A percentile compares a stretch with the other conserved stretches of the same genome.
Evolutionary conservation across 305 asterid species (phyloP).

Genomic region (Plantago lanceolata): DNA sequence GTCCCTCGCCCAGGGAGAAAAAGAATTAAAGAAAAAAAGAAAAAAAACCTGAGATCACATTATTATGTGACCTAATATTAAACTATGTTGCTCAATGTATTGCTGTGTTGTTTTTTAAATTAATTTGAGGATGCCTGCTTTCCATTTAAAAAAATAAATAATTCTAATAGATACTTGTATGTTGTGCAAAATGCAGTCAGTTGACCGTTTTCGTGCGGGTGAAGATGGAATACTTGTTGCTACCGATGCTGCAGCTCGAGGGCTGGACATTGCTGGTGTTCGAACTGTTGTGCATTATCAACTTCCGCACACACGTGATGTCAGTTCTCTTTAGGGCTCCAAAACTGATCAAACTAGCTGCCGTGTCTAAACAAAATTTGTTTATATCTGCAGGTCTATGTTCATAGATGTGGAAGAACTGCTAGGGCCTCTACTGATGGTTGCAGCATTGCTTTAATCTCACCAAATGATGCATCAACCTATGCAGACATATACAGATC

Average conservation of each 20-base stretch:
- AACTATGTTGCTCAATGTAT: background rate
- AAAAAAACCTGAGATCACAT: no score
- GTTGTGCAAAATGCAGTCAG: slow-evolving; percentile 55
- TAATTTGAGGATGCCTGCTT: no score
- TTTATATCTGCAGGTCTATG: slow-evolving; percentile 59
- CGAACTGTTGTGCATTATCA: slow-evolving; percentile 94
- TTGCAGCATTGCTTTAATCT: slow-evolving; percentile 82
- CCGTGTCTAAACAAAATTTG: slow-evolving; percentile 22
- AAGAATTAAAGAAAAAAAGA: no score
- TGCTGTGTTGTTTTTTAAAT: no score
- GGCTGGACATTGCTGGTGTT: slow-evolving; percentile 85
- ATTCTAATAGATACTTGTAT: slow-evolving; percentile 9
- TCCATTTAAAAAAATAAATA: no score
- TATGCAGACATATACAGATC: slow-evolving; percentile 87
- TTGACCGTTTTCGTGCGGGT: slow-evolving; percentile 79
- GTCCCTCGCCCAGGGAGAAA: background rate
- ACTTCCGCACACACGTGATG: slow-evolving; percentile 96
- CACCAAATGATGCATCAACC: slow-evolving; percentile 86
- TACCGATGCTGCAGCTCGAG: slow-evolving; percentile 96
- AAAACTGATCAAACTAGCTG: slow-evolving; percentile 1
- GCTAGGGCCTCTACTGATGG: slow-evolving; percentile 95
- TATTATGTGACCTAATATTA: no score
- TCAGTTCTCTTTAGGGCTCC: slow-evolving; percentile 31
- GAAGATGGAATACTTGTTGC: slow-evolving; percentile 82
- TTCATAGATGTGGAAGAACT: slow-evolving; percentile 97